phyloP scores from a whole-genome alignment of 331 rosid species.

The Arachis monticola region DNA sequence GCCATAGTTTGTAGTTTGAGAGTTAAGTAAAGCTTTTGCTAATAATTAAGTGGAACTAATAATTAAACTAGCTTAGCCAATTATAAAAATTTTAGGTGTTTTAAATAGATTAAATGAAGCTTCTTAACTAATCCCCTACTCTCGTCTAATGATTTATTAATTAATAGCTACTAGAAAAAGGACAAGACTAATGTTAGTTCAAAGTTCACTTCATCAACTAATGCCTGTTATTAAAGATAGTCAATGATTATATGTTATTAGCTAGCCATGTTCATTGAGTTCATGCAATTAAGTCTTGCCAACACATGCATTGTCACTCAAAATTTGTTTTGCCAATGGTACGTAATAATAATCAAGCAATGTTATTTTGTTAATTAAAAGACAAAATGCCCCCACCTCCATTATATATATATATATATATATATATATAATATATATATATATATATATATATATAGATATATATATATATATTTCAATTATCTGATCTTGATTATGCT shows the following conservation, averaged over 20 bases:
- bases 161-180: conserved; percentile 19
- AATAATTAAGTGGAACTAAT: not conserved
- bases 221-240: conserved; percentile 40
- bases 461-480: conserved; percentile 10
- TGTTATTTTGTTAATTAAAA: conserved; percentile 4
- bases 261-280: conserved; percentile 24
- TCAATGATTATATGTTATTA: conserved; percentile 31
- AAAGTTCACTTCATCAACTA: conserved; percentile 55
- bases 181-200: conserved; percentile 42
- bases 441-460: too few relatives aligned
- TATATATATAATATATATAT: too few relatives aligned
- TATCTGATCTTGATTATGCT: not conserved
- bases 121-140: conserved; percentile 26
- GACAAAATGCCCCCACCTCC: conserved; percentile 17
- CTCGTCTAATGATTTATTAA: not conserved
- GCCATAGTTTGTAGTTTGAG: conserved; percentile 28
- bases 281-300: conserved; percentile 12
- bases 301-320: conserved; percentile 35
- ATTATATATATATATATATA: not conserved
- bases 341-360: conserved; percentile 4
- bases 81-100: too few relatives aligned
- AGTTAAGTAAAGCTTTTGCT: conserved; percentile 44
- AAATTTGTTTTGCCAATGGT: conserved; percentile 24
- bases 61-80: not conserved
- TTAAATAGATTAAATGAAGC: conserved; percentile 7